Evolutionary conservation across 2,329 filamentous ascomycete species (phyloP).

Genomic region (Cladosporium halotolerans): DNA sequence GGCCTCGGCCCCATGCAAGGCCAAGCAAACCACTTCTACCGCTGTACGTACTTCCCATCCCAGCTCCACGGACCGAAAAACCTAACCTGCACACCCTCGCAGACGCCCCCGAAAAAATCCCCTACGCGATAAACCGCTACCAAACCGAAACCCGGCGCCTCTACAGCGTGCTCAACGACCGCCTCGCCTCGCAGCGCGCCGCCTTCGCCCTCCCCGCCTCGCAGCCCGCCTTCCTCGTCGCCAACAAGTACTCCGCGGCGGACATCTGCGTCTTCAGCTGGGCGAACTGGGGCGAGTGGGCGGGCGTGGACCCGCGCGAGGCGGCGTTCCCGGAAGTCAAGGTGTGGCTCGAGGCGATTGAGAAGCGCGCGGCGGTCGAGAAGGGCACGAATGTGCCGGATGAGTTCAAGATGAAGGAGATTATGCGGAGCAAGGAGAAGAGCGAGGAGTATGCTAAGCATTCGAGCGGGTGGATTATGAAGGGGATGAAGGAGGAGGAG

Average conservation of each 20-base stretch:
- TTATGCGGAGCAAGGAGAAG: constrained; percentile 49
- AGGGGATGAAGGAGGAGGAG: constrained; percentile 34
- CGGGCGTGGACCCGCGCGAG: constrained; percentile 57
- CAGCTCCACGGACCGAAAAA: not conserved
- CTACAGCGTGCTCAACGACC: constrained; percentile 67
- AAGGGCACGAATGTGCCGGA: constrained; percentile 67
- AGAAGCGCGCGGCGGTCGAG: constrained; percentile 62
- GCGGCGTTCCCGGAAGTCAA: constrained; percentile 65
- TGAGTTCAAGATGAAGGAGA: constrained; percentile 53
- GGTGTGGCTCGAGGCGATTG: constrained; percentile 66
- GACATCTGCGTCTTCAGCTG: constrained; percentile 76
- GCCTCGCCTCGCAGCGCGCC: constrained; percentile 47
- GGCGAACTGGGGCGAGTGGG: constrained; percentile 55
- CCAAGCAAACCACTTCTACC: constrained; percentile 70
- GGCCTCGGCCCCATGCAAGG: constrained; percentile 49
- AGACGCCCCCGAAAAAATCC: constrained; percentile 68
- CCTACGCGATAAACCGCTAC: constrained; percentile 75
- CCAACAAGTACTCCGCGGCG: constrained; percentile 61
- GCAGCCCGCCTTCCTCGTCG: constrained; percentile 43
- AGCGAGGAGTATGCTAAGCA: constrained; percentile 50
- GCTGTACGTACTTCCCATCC: not conserved
- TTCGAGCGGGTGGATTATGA: constrained; percentile 52
- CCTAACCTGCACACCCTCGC: no score
- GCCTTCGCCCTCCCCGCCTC: constrained; percentile 16
- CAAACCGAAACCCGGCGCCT: constrained; percentile 71